A percentile compares a stretch with the other conserved stretches of the same genome.
These are phyloP conservation scores for Cladosporium sp. DNA, from an alignment of 2,329 filamentous ascomycete genomes.

Conservation along the genomic window DNA sequence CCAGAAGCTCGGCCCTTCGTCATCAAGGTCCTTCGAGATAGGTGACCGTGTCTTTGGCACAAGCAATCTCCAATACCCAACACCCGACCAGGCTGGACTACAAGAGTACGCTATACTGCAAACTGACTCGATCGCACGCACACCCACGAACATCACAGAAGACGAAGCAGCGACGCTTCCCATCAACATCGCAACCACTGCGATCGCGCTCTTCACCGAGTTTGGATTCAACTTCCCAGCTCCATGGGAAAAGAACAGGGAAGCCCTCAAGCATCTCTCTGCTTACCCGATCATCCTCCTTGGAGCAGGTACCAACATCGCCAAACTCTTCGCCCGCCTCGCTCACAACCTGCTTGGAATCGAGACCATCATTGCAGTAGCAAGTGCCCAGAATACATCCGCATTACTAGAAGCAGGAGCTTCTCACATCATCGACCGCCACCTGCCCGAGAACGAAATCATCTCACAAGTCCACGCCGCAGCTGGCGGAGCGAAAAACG, in stretches of 20 bases:
- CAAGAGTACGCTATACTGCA: neutral
- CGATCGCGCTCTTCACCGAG: neutral
- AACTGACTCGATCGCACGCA: neutral
- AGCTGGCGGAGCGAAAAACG: neutral
- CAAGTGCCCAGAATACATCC: neutral
- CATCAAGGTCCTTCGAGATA: neutral
- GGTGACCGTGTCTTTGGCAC: slow-evolving; percentile 11
- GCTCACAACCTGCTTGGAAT: neutral
- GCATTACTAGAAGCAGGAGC: neutral
- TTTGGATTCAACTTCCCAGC: neutral
- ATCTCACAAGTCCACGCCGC: neutral
- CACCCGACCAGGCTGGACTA: neutral
- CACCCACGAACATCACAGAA: neutral
- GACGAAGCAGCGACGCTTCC: neutral
- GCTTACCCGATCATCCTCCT: neutral
- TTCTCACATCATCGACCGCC: neutral
- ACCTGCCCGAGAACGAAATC: neutral
- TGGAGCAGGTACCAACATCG: slow-evolving; percentile 10
- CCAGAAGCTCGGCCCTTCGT: neutral
- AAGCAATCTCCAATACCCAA: slow-evolving; percentile 4
- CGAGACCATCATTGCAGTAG: neutral
- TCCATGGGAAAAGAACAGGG: neutral
- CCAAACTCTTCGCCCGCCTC: slow-evolving; percentile 3
- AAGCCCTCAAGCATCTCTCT: neutral
- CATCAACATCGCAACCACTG: neutral